Evolutionary conservation across 805 yeast species (phyloP), one percentile per base, ranked within the genome.

Genomic region (Helenozyma rhizophorensis): DNA sequence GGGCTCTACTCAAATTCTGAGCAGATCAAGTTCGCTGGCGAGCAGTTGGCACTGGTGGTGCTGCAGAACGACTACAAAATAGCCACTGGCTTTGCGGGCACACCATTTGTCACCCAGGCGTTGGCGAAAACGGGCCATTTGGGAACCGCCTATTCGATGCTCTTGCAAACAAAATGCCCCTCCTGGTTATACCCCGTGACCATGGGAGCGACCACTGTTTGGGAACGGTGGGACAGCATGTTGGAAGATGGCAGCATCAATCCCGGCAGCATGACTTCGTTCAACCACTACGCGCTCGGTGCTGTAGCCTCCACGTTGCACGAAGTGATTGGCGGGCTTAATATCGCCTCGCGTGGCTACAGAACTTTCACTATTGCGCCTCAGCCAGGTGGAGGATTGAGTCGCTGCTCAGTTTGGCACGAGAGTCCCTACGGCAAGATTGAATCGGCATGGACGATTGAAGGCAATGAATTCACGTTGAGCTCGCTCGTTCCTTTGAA

Each of bases 201-300:
- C 6, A 45, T 50, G 52, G 56, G 56, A 2, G 56, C 56, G 5
- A 51, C 56, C 14, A 51, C 56, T 2, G 35, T 47, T 9, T 51
- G 56, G 56, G 56, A 51, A 27, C 44, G 56, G 8, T 51, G 54
- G 54, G 52, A 51, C 27, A 51, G 56, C 30, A 46, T 51, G 51
- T 27, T 48, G 21, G 51, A 50, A 2, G 43, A 50, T 28, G 56
- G 56, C 4, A 27, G 30, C 19, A 45, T 50, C 32, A 51, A 51
- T 30, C 50, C 53, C 3, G 56, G 56, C 8, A 45, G 36, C 11
- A 51, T 51, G 56, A 51, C 56, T 2, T 50, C 54, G n/a, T 51
- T 51, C 51, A 51, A 50, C 19, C 19, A 17, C 19, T 17, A 17
- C 8, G 19, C 19, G 19, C 19, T 17, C 19, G 19, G 19, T 6